Evolutionary conservation across 1,139 yeast species (phyloP).

Genomic region (Scheffersomyces titani): DNA sequence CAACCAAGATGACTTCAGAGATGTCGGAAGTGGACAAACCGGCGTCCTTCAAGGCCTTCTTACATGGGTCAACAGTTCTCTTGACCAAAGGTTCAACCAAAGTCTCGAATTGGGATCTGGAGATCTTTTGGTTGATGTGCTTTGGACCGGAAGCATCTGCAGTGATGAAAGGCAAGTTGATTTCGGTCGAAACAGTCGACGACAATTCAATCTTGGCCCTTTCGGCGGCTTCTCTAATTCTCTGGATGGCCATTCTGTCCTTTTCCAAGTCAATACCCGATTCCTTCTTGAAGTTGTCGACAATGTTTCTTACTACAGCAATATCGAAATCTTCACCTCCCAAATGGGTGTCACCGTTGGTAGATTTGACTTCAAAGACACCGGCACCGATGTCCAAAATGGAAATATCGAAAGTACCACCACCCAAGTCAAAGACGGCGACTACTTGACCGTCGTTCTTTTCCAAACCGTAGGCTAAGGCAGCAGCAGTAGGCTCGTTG

Average conservation of each 20-base stretch:
- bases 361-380: constrained; percentile 84
- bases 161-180: constrained; percentile 95
- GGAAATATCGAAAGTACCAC: constrained; percentile 88
- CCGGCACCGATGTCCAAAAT: constrained; percentile 84
- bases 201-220: constrained; percentile 99
- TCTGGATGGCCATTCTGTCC: constrained; percentile 99
- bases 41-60: constrained; percentile 98
- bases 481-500: constrained; percentile 99
- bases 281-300: constrained; percentile 91
- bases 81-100: constrained; percentile 90
- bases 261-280: constrained; percentile 82
- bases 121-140: constrained; percentile 91
- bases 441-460: constrained; percentile 74
- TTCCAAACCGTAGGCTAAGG: constrained; percentile 95
- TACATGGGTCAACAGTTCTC: constrained; percentile 95
- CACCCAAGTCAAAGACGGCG: constrained; percentile 87
- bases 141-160: constrained; percentile 97
- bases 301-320: constrained; percentile 83
- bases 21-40: constrained; percentile 80
- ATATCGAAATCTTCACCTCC: constrained; percentile 93
- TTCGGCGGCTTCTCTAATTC: constrained; percentile 99
- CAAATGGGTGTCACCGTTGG: constrained; percentile 88
- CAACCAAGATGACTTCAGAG: constrained; percentile 95
- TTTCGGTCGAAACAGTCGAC: constrained; percentile 89
- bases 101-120: constrained; percentile 91